These are phyloP conservation scores for Inosperma sp. DNA, from an alignment of 768 basidiomycete species.

Conservation along the genomic window DNA sequence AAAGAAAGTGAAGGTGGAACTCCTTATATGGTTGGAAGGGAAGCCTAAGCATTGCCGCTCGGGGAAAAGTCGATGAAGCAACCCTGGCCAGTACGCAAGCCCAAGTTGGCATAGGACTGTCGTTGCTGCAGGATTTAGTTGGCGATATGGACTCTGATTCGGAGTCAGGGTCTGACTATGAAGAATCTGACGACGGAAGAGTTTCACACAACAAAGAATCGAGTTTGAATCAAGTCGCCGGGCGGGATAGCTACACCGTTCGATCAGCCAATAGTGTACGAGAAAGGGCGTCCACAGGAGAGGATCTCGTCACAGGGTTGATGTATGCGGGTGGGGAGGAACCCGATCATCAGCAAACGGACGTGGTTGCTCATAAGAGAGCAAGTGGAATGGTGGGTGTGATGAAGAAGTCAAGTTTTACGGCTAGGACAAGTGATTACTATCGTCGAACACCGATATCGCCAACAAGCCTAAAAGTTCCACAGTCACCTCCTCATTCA, in stretches of 20 bases:
- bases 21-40: constrained; percentile 1
- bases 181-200: constrained; percentile 10
- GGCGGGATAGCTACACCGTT: neutral
- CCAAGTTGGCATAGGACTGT: constrained; percentile 64
- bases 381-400: too few relatives aligned
- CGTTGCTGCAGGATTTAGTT: constrained; percentile 51
- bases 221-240: neutral
- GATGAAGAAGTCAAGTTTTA: too few relatives aligned
- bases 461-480: too few relatives aligned
- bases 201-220: neutral
- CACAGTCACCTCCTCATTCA: neutral
- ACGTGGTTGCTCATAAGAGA: too few relatives aligned
- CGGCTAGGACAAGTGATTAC: too few relatives aligned
- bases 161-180: constrained; percentile 28
- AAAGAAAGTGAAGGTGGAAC: too few relatives aligned
- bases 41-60: constrained; percentile 9
- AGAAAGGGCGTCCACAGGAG: constrained; percentile 16
- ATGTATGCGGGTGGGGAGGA: constrained; percentile 22
- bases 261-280: neutral
- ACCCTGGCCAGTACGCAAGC: constrained; percentile 46
- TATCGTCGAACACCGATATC: too few relatives aligned
- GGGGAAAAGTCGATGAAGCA: constrained; percentile 12
- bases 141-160: constrained; percentile 33
- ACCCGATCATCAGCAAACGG: too few relatives aligned
- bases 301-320: constrained; percentile 24